Evolutionary conservation across 768 basidiomycete genomes (phyloP), one percentile per base, ranked within the genome.

Genomic region (Mrakia frigida): DNA sequence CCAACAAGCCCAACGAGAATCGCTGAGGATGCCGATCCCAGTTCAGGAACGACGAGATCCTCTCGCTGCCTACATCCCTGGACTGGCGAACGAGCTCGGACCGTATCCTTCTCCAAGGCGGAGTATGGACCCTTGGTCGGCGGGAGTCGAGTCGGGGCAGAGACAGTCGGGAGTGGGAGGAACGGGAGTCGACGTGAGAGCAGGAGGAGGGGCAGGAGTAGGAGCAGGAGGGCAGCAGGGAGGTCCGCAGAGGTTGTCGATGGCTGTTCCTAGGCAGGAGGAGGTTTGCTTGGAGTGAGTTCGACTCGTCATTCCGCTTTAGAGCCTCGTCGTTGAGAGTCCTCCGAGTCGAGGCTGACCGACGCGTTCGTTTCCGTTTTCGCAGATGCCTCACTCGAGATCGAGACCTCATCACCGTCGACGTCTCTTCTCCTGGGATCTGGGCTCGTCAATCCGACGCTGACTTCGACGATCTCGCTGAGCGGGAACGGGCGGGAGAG

Each of bases 311-410:
- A 41, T 41, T 41, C 39, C 6, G 5, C 28, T 23, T 18, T 28
- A 11, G 6, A 25, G n/a, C n/a, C n/a, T n/a, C n/a, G n/a, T n/a
- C n/a, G n/a, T n/a, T n/a, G n/a, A n/a, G n/a, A n/a, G n/a, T n/a
- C n/a, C n/a, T n/a, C n/a, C 41, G 46, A 28, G 13, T 9, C 23
- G 6, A 9, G 28, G 16, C n/a, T 50, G 43, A 43, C n/a, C 35
- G 28, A n/a, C 37, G 39, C 31, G n/a, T 28, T 11, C 28, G 56
- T 71, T 9, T 39, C 7, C 14, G 46, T 70, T 25, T 23, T 52
- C 86, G 97, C 50, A 97, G 98, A 83, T 99, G 97, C 82, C 91
- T 97, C 76, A 98, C 98, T 95, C 90, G 97, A 43, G 97, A 99
- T 83, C 89, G 96, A 81, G 97, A 99, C 82, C 93, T 99, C 91